A percentile compares a stretch with the other conserved stretches of the same genome.
Conservation (phyloP, 495 filamentous ascomycete genomes). For the Neurospora sp. region DNA sequence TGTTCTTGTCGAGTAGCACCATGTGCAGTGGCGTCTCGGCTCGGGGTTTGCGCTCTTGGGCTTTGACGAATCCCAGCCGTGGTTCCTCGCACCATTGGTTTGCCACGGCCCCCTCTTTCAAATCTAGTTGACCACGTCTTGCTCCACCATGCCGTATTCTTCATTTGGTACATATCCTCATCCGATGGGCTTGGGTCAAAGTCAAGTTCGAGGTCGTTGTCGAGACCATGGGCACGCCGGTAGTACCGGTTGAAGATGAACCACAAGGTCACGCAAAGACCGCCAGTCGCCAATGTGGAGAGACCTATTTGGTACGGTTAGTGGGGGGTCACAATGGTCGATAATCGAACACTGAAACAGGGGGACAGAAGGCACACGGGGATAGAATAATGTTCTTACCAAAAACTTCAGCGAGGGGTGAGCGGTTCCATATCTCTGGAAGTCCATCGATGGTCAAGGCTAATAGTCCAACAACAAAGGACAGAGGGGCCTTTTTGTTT, state of each 20-base stretch:
- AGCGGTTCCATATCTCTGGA: background rate
- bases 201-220: background rate
- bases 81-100: background rate
- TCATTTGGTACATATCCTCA: background rate
- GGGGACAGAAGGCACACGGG: background rate
- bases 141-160: background rate
- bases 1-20: background rate
- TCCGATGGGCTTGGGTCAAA: background rate
- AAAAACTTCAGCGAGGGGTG: slow-evolving; percentile 3
- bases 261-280: slow-evolving; percentile 4
- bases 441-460: background rate
- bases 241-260: slow-evolving; percentile 1
- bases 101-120: background rate
- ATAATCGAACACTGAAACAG: background rate
- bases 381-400: background rate
- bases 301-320: background rate
- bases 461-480: slow-evolving; percentile 4
- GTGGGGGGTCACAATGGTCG: background rate
- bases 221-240: background rate
- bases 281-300: slow-evolving; percentile 2
- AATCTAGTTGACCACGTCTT: background rate
- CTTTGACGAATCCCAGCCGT: background rate
- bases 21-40: background rate
- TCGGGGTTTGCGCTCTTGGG: background rate
- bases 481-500: slow-evolving; percentile 2